phyloP scores from a whole-genome alignment of 164 flowering plant genomes.

The Chloranthus sessilifolius region DNA sequence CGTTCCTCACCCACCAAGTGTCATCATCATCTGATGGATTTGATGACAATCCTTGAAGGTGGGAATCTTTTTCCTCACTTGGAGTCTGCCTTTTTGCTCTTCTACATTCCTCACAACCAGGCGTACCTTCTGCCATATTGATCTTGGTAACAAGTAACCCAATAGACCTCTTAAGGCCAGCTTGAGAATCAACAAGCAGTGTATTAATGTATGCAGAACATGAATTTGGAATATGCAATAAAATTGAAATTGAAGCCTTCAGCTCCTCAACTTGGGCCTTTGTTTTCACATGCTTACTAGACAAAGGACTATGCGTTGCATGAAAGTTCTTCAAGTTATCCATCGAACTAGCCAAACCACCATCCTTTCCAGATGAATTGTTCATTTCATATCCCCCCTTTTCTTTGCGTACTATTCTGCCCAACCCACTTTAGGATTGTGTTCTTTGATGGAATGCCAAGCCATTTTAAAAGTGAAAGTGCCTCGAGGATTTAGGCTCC shows the following conservation, averaged over 20 bases:
- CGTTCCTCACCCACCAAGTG: slow-evolving; percentile 86
- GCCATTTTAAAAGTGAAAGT: too few relatives aligned
- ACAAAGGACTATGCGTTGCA: slow-evolving; percentile 18
- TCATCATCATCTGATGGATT: slow-evolving; percentile 74
- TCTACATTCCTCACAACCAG: slow-evolving; percentile 92
- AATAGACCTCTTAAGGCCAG: slow-evolving; percentile 42
- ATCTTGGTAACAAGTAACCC: slow-evolving; percentile 29
- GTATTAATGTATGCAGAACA: slow-evolving; percentile 23
- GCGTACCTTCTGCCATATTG: slow-evolving; percentile 55
- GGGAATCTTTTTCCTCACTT: slow-evolving; percentile 53
- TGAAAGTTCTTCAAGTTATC: slow-evolving; percentile 34
- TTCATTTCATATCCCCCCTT: too few relatives aligned
- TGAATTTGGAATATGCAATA: slow-evolving; percentile 56
- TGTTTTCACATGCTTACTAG: slow-evolving; percentile 23
- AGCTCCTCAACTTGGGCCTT: slow-evolving; percentile 46
- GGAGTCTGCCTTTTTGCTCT: slow-evolving; percentile 67
- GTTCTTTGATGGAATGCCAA: too few relatives aligned
- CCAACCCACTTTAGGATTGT: too few relatives aligned
- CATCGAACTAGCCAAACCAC: slow-evolving; percentile 22
- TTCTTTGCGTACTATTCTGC: too few relatives aligned
- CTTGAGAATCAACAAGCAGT: slow-evolving; percentile 51
- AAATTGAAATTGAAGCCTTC: slow-evolving; percentile 55
- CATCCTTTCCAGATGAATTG: slow-evolving; percentile 24
- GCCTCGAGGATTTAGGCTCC: too few relatives aligned
- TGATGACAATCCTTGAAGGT: slow-evolving; percentile 35